Evolutionary conservation across 1,139 yeast species (phyloP), one percentile per base, ranked within the genome.

Genomic region (Sugiyamaella pinicola): DNA sequence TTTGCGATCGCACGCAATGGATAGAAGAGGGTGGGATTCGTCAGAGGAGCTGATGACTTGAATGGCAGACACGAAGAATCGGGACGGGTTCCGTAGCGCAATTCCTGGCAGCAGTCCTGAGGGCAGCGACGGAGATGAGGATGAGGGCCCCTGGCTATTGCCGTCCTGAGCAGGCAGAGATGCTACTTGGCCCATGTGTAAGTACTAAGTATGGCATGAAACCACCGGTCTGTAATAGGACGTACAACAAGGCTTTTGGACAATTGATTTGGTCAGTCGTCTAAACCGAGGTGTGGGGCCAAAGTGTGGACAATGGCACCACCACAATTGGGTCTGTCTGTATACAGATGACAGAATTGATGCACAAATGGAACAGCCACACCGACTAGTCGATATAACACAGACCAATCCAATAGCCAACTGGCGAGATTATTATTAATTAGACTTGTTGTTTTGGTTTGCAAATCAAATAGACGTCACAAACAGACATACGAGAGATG

Each of bases 161-260:
- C 41, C 35, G 17, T 37, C 49, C 22, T 46, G 61, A 26, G 57
- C 53, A n/a, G 58, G 60, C 19, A 53, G 54, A 15, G 66, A 62
- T 52, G 64, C 52, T 6, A 57, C 59, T 51, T 57, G 63, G 45
- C 66, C 66, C 66, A 63, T 63, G 19, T 31, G 35, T 17, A 12
- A 17, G 17, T 31, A 31, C 31, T 26, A 9, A 26, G n/a, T 26
- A n/a, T 26, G 31, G 31, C 31, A 26, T 26, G 31, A 26, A 26
- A 26, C 31, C 31, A 26, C 31, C 8, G 31, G 9, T 26, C 31
- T 26, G 31, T n/a, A n/a, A n/a, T n/a, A n/a, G n/a, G n/a, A n/a
- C n/a, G n/a, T n/a, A n/a, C n/a, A 26, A 26, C 31, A 26, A n/a
- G 31, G 31, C n/a, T 26, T 26, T 9, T 10, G 12, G 12, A 26